Percentiles rank a stretch among this genome's conserved stretches.
These are phyloP conservation scores for Pyrrhoderma lamaoense DNA, from an alignment of 1,284 basidiomycete species.

Conservation along the genomic window DNA sequence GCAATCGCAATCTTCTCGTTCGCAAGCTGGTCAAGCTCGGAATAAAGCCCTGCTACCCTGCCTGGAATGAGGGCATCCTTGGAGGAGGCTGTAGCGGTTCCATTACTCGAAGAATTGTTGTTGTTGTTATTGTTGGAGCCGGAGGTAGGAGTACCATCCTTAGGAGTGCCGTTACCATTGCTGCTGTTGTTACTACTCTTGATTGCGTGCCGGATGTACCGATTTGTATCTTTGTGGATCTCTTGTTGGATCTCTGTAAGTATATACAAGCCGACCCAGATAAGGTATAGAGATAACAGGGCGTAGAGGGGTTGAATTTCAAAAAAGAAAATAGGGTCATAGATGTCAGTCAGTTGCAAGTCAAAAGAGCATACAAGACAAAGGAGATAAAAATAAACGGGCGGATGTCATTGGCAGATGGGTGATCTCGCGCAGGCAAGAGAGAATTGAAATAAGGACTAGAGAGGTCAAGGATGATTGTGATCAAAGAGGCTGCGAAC, in stretches of 20 bases:
- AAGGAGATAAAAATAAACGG: too few relatives aligned
- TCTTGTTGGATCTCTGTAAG: slow-evolving; percentile 45
- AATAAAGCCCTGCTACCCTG: slow-evolving; percentile 8
- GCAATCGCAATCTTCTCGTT: slow-evolving; percentile 13
- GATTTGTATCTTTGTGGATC: slow-evolving; percentile 44
- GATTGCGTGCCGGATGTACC: slow-evolving; percentile 46
- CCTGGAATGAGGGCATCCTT: slow-evolving; percentile 14
- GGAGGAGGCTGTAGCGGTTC: too few relatives aligned
- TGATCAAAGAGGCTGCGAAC: too few relatives aligned
- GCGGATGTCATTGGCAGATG: too few relatives aligned
- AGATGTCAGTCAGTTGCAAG: background rate
- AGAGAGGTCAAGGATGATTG: too few relatives aligned
- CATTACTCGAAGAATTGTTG: too few relatives aligned
- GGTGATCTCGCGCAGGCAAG: too few relatives aligned
- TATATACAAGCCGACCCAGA: background rate
- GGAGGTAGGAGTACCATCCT: background rate
- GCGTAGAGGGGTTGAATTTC: background rate
- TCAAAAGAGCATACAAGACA: too few relatives aligned
- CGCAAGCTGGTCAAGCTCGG: slow-evolving; percentile 9
- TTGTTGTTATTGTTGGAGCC: too few relatives aligned
- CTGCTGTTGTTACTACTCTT: slow-evolving; percentile 2
- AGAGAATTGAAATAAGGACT: too few relatives aligned
- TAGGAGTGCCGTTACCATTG: slow-evolving; percentile 10
- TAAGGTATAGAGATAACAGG: background rate
- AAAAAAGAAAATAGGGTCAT: background rate